phyloP scores from a whole-genome alignment of 176 grass and related monocot species.

The Hordeum vulgare region MorexV3_pseudomolecules_assembly NC_058523.1:483981351-483981850 shows the following conservation, averaged over 20 bases:
- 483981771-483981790: background rate
- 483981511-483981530: too few species aligned
- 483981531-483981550: background rate
- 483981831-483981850: background rate
- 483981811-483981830: background rate
- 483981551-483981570: background rate
- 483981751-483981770: background rate
- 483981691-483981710: background rate
- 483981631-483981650: background rate
- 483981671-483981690: background rate
- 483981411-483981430: too few species aligned
- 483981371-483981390: too few species aligned
- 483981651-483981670: background rate
- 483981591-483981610: background rate
- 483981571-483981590: background rate
- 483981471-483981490: too few species aligned
- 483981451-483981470: too few species aligned
- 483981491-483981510: too few species aligned
- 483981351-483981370: too few species aligned
- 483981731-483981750: background rate
- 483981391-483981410: too few species aligned
- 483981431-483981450: too few species aligned
- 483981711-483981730: background rate
- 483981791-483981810: background rate
- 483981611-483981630: background rate